Conservation (phyloP, 2,329 filamentous ascomycete genomes). For the Cladobotryum mycophilum region DNA sequence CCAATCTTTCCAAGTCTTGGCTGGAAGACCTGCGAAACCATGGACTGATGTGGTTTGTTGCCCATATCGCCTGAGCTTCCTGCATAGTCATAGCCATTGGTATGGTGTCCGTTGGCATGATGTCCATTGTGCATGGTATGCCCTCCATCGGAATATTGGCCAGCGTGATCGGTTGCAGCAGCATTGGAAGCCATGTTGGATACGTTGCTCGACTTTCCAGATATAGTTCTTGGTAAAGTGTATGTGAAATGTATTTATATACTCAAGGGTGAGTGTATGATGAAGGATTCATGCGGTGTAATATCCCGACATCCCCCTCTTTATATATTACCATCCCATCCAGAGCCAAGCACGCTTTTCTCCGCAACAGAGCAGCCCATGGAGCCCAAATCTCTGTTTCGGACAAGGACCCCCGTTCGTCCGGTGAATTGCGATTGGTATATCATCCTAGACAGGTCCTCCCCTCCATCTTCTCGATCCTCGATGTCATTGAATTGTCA, state of each 20-base stretch:
- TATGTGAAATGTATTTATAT: neutral
- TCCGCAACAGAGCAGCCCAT: too few relatives aligned
- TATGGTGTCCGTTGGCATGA: slow-evolving; percentile 4
- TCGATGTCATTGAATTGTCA: too few relatives aligned
- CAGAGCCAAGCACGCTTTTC: too few relatives aligned
- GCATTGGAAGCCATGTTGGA: slow-evolving; percentile 9
- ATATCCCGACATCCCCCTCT: too few relatives aligned
- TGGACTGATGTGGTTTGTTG: slow-evolving; percentile 26
- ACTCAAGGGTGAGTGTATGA: too few relatives aligned
- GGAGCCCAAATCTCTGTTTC: too few relatives aligned
- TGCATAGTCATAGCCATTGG: neutral
- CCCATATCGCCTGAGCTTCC: neutral
- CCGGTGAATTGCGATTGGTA: too few relatives aligned
- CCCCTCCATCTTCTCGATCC: too few relatives aligned
- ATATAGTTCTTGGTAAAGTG: neutral
- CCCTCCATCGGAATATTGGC: slow-evolving; percentile 2
- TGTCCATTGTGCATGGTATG: slow-evolving; percentile 1
- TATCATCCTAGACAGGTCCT: too few relatives aligned
- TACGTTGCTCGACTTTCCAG: neutral
- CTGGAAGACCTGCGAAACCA: slow-evolving; percentile 29
- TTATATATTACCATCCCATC: too few relatives aligned
- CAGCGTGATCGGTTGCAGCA: slow-evolving; percentile 1
- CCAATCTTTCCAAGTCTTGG: slow-evolving; percentile 40
- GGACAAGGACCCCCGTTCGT: too few relatives aligned
- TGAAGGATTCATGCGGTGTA: too few relatives aligned